Conservation (phyloP, 805 yeast species). For the Kodamaea kakaduensis region DNA sequence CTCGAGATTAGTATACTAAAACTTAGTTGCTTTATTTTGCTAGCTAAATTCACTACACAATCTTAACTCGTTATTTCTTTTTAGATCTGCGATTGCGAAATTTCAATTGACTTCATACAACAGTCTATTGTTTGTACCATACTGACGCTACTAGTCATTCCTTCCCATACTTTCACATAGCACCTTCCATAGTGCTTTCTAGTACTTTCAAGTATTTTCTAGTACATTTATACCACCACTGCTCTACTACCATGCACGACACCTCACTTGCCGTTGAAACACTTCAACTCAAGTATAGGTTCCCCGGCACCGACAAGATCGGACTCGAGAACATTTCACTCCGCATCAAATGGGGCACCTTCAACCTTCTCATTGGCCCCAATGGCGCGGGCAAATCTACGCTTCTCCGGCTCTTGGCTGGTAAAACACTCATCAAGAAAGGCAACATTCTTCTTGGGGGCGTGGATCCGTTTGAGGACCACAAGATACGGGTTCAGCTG, state of each 20-base stretch:
- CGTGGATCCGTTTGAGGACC: constrained; percentile 71
- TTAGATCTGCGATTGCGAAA: no score
- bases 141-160: no score
- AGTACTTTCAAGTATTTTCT: background rate
- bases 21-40: no score
- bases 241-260: constrained; percentile 1
- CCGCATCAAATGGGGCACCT: constrained; percentile 61
- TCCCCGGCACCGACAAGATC: constrained; percentile 51
- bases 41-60: no score
- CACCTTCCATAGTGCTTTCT: background rate
- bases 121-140: background rate
- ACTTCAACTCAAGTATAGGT: constrained; percentile 62
- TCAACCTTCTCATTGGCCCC: constrained; percentile 83
- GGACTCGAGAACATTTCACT: constrained; percentile 67
- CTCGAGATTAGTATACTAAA: no score
- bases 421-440: constrained; percentile 76
- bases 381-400: constrained; percentile 98
- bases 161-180: background rate
- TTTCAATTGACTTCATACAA: no score
- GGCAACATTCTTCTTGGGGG: constrained; percentile 78
- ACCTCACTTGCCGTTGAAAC: constrained; percentile 53
- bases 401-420: constrained; percentile 76
- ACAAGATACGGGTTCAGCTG: constrained; percentile 47
- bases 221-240: background rate
- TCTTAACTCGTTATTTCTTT: no score